These are phyloP conservation scores for Termitomyces sp. DNA, from an alignment of 768 basidiomycete genomes.

Conservation along the genomic window DNA sequence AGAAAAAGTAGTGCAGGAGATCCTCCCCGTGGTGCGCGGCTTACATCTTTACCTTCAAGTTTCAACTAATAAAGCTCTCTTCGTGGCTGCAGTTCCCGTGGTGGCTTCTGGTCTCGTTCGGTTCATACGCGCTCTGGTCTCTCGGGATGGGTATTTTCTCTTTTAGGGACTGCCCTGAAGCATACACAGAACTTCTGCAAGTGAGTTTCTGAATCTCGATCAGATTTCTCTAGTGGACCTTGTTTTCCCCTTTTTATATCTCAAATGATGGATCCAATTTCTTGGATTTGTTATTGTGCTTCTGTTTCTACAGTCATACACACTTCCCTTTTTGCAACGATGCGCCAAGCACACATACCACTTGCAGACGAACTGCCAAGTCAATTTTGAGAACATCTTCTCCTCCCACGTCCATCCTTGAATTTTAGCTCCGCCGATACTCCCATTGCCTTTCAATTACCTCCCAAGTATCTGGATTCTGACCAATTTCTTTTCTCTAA, in stretches of 20 bases:
- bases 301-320: not conserved
- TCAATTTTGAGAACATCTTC: not conserved
- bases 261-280: not conserved
- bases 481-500: constrained; percentile 2
- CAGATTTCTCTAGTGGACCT: not conserved
- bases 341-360: not conserved
- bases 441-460: not conserved
- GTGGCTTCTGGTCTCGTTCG: constrained; percentile 78
- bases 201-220: constrained; percentile 32
- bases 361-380: not conserved
- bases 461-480: constrained; percentile 2
- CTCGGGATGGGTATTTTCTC: constrained; percentile 72
- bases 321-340: not conserved
- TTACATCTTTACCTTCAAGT: not conserved
- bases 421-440: constrained; percentile 3
- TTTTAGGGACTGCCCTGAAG: constrained; percentile 75
- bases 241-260: not conserved
- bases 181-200: constrained; percentile 60
- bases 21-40: constrained; percentile 55
- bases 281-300: not conserved
- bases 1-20: constrained; percentile 34
- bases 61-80: not conserved
- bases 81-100: constrained; percentile 58
- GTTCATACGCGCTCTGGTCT: constrained; percentile 72
- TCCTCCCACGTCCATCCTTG: not conserved